Evolutionary conservation across 345 rosid genomes (phyloP).

Genomic region (Brassica nigra): DNA sequence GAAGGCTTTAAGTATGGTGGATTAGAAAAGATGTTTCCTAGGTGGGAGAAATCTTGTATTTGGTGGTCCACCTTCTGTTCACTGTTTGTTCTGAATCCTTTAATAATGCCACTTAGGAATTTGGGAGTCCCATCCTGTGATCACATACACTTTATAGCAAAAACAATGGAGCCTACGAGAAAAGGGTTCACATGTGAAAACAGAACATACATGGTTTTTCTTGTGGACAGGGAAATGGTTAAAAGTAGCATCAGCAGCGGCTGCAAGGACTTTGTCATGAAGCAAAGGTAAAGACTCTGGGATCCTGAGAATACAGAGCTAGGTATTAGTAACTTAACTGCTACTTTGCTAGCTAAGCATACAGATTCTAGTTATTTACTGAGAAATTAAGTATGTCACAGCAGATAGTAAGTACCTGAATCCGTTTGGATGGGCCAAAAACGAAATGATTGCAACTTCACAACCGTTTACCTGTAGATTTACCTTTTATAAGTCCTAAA

Average conservation of each 20-base stretch:
- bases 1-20: conserved; percentile 70
- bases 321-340: conserved; percentile 25
- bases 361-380: conserved; percentile 5
- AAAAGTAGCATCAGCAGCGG: conserved; percentile 64
- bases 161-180: conserved; percentile 3
- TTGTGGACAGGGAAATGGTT: conserved; percentile 51
- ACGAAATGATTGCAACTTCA: conserved; percentile 74
- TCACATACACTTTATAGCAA: conserved; percentile 29
- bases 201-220: conserved; percentile 52
- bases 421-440: conserved; percentile 54
- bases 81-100: conserved; percentile 58
- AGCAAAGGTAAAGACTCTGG: conserved; percentile 74
- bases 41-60: conserved; percentile 52
- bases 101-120: conserved; percentile 54
- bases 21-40: conserved; percentile 64
- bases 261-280: conserved; percentile 75
- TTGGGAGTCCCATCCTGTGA: conserved; percentile 58
- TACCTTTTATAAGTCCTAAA: conserved; percentile 10
- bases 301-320: conserved; percentile 52
- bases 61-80: conserved; percentile 44
- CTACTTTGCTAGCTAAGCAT: conserved; percentile 27
- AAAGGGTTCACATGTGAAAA: conserved; percentile 21
- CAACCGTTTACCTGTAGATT: conserved; percentile 63
- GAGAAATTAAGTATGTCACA: conserved; percentile 14
- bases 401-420: conserved; percentile 56